A percentile compares a stretch with the other conserved stretches of the same genome.
Evolutionary conservation across 352 stramenopile genomes (phyloP).

Genomic region (Phytopythium ostracodes): DNA sequence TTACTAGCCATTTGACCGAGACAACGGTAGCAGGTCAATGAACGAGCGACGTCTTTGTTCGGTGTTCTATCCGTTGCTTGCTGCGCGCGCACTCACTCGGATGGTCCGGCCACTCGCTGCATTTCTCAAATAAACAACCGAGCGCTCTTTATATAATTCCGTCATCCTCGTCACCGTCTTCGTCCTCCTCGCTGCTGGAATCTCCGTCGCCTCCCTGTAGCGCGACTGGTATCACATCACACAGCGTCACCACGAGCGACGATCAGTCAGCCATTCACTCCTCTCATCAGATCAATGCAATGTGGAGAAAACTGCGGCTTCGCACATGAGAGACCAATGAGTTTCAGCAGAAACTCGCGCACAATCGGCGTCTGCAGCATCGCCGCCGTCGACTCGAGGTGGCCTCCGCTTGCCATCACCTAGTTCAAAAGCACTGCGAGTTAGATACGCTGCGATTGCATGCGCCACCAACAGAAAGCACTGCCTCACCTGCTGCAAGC

Average conservation of each 20-base stretch:
- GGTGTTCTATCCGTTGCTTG: neutral
- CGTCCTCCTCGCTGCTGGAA: constrained; percentile 1
- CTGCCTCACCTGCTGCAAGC: constrained; percentile 53
- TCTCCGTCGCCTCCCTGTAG: constrained; percentile 8
- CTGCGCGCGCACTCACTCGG: no score
- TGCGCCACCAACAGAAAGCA: neutral
- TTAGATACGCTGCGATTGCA: neutral
- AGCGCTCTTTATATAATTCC: neutral
- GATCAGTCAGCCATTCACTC: constrained; percentile 4
- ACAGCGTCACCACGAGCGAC: constrained; percentile 1
- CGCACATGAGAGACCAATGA: constrained; percentile 59
- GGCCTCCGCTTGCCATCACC: constrained; percentile 52
- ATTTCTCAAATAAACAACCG: neutral
- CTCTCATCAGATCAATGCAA: neutral
- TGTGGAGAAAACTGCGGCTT: neutral
- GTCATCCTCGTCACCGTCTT: neutral
- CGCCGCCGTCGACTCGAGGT: constrained; percentile 27
- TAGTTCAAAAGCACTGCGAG: constrained; percentile 8
- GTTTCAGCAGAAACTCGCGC: constrained; percentile 56
- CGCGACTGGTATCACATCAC: constrained; percentile 12
- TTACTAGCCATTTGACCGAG: neutral
- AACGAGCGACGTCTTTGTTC: neutral
- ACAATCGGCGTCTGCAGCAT: constrained; percentile 31
- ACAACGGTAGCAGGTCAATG: neutral
- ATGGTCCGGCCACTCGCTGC: neutral